Base-by-base conservation (phyloP, 805 yeast species). In the Isabelozyma rhagii region DNA sequence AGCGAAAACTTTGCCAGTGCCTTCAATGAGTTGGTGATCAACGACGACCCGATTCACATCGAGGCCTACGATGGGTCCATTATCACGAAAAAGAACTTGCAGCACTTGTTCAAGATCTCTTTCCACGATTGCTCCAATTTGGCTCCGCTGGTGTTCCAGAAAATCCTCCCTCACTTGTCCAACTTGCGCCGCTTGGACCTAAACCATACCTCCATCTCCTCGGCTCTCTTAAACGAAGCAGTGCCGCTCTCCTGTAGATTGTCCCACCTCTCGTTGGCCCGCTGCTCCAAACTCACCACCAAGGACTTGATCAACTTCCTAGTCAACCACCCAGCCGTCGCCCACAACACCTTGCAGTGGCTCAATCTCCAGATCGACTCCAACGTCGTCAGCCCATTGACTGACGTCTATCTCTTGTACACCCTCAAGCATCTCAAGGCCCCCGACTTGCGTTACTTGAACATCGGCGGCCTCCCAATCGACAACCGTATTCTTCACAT, bases 51-150 rank as follows among this genome's bases (percentile, higher is more conserved):
- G 21, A 58, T 57, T 36, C 56, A 70, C 54, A 60, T 11, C 57
- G 58, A 14, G 34, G 45, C 11, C 27, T 42, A n/a, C 41, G 39
- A 39, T 45, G 51, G 39, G 41, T 47, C n/a, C n/a, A n/a, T 14
- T 28, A 18, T 50, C 47, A 41, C 34, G 36, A 39, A 38, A 28
- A 14, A 48, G 47, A 18, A 39, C 43, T 48, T 57, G 36, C 49
- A 55, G 17, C 54, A 58, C 42, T 48, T 64, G 40, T 65, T 78
- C 58, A 74, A 80, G 51, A 58, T 92, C 9, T 89, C 96, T 0
- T 81, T 92, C 60, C 96, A 91, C 67, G 97, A 90, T 60, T 92
- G 97, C 64, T 84, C 94, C 2, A 89, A 88, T 55, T 71, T 91
- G 39, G 78, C 89, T 4, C 66, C 80, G 5, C 74, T 73, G n/a